A percentile compares a stretch with the other conserved stretches of the same genome.
phyloP scores from a whole-genome alignment of 305 asterid genomes.

The Fraxinus nigra region DNA sequence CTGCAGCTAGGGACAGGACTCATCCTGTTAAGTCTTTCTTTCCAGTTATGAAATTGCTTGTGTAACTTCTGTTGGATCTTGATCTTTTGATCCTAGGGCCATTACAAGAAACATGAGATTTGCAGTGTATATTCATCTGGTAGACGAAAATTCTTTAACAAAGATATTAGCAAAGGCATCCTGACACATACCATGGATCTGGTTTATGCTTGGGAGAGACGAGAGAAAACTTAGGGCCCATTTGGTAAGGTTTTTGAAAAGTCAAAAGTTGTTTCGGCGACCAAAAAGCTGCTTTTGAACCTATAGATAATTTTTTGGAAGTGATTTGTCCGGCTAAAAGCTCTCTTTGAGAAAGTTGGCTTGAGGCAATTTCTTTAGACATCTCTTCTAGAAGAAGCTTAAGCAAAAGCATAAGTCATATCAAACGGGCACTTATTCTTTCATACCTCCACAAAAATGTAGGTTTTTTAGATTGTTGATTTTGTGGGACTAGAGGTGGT shows the following conservation, averaged over 20 bases:
- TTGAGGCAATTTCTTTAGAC: no score
- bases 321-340: no score
- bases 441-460: not conserved
- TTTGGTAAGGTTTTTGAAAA: not conserved
- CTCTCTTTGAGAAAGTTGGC: not conserved
- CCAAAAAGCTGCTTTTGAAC: not conserved
- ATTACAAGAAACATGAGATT: not conserved
- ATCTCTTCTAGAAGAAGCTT: not conserved
- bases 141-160: not conserved
- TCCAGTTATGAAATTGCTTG: not conserved
- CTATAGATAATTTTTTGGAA: no score
- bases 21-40: not conserved
- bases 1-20: not conserved
- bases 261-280: not conserved
- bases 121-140: not conserved
- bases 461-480: not conserved
- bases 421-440: not conserved
- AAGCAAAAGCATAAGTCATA: not conserved
- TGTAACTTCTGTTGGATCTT: not conserved
- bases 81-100: not conserved
- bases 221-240: not conserved
- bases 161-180: not conserved
- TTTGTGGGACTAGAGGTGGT: not conserved
- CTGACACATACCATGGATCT: not conserved
- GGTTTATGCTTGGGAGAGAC: not conserved